phyloP scores from a whole-genome alignment of 768 basidiomycete genomes.

The Sporobolomyces pararoseus region DNA sequence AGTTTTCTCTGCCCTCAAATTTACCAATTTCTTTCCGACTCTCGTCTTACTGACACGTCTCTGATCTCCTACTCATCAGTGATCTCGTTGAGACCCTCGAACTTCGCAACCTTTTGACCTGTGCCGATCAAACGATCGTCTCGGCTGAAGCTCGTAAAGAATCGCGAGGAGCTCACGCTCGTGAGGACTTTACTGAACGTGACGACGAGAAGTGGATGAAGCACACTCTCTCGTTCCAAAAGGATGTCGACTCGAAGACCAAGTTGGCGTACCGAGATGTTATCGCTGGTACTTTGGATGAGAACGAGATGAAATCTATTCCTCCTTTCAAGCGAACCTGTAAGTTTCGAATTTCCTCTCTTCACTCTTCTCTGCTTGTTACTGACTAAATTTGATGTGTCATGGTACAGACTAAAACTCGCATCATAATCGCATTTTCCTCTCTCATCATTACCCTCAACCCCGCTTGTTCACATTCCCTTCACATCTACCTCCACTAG shows the following conservation, averaged over 20 bases:
- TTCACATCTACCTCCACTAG: not conserved
- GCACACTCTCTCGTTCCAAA: constrained; percentile 87
- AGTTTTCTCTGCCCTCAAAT: constrained; percentile 48
- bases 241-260: constrained; percentile 68
- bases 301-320: constrained; percentile 67
- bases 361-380: not conserved
- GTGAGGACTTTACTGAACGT: constrained; percentile 98
- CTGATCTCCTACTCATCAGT: constrained; percentile 53
- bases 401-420: too few relatives aligned
- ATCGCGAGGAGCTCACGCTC: constrained; percentile 96
- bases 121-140: constrained; percentile 91
- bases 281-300: constrained; percentile 80
- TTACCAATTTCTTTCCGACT: not conserved
- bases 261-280: constrained; percentile 84
- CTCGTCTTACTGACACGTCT: not conserved
- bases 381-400: not conserved
- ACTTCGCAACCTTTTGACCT: constrained; percentile 89
- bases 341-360: constrained; percentile 48
- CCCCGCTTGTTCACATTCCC: not conserved
- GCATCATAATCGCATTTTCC: too few relatives aligned
- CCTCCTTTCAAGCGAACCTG: constrained; percentile 98
- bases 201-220: constrained; percentile 94
- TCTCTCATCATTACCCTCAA: not conserved
- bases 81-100: constrained; percentile 97
- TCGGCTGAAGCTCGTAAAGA: constrained; percentile 83